Evolutionary conservation across 768 basidiomycete genomes (phyloP).

Genomic region (Suillus occidentalis): DNA sequence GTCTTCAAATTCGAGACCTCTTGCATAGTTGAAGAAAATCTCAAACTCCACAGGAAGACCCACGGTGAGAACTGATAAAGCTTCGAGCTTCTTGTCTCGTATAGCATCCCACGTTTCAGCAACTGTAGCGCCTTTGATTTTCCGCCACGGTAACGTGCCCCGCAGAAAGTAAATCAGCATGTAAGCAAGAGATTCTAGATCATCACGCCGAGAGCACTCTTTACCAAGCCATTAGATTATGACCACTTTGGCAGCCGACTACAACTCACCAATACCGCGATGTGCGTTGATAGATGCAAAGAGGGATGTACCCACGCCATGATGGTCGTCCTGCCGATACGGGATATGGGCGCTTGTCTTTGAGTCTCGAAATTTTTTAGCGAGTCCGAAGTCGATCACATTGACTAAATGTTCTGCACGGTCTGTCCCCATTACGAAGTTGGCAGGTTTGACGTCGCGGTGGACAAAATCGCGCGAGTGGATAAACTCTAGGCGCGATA

Average conservation of each 20-base stretch:
- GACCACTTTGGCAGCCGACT: background rate
- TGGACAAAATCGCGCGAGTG: conserved; percentile 94
- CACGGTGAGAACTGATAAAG: conserved; percentile 66
- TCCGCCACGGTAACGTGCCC: conserved; percentile 78
- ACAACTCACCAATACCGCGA: conserved; percentile 62
- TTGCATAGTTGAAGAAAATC: conserved; percentile 74
- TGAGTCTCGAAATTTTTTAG: conserved; percentile 73
- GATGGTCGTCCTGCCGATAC: conserved; percentile 70
- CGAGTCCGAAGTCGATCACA: conserved; percentile 87
- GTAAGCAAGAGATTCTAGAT: conserved; percentile 78
- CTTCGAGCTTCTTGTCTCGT: conserved; percentile 67
- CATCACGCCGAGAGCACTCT: conserved; percentile 79
- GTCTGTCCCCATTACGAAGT: conserved; percentile 94
- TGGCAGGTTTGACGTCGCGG: conserved; percentile 97
- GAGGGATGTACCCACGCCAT: conserved; percentile 77
- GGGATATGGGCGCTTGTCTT: conserved; percentile 67
- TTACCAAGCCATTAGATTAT: conserved; percentile 9
- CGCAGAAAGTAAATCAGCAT: conserved; percentile 83
- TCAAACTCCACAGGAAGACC: conserved; percentile 82
- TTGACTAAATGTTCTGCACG: conserved; percentile 76
- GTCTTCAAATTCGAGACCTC: conserved; percentile 84
- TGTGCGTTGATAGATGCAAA: conserved; percentile 78
- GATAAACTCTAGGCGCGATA: conserved; percentile 95
- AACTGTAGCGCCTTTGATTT: conserved; percentile 64
- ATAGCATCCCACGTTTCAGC: conserved; percentile 77